A percentile compares a stretch with the other conserved stretches of the same genome.
Conservation (phyloP, 2,329 filamentous ascomycete species). For the Curvularia sp. region DNA sequence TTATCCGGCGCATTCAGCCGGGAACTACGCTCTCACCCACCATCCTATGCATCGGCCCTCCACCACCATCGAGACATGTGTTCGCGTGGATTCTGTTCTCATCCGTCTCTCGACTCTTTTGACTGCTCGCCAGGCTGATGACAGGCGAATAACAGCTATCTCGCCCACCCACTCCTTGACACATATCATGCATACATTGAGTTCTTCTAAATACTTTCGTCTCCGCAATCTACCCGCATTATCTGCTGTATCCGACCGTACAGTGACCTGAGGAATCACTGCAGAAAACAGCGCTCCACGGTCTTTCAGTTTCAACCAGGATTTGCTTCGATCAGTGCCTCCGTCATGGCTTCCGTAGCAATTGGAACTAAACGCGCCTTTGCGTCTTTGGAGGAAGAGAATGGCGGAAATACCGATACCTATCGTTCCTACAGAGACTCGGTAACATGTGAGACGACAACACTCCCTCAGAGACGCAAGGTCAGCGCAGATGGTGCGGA, state of each 20-base stretch:
- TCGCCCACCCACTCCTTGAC: not conserved
- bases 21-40: constrained; percentile 1
- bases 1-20: constrained; percentile 17
- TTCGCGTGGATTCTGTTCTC: constrained; percentile 6
- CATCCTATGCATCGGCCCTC: constrained; percentile 8
- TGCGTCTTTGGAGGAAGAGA: constrained; percentile 14
- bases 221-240: constrained; percentile 7
- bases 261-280: not conserved
- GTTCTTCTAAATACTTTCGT: constrained; percentile 1
- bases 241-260: not conserved
- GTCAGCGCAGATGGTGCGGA: constrained; percentile 18
- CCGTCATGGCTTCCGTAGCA: constrained; percentile 11
- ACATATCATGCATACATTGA: constrained; percentile 14
- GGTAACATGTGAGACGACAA: constrained; percentile 5
- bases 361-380: constrained; percentile 14
- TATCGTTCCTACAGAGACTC: constrained; percentile 10
- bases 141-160: not conserved
- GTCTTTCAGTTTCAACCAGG: not conserved
- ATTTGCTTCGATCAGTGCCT: not conserved
- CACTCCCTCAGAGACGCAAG: constrained; percentile 14
- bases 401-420: constrained; percentile 13
- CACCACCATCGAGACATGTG: constrained; percentile 22
- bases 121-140: constrained; percentile 13
- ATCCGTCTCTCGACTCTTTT: not conserved
- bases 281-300: not conserved